Conservation (phyloP, 148 eudicot genomes). For the Camellia japonica region DNA sequence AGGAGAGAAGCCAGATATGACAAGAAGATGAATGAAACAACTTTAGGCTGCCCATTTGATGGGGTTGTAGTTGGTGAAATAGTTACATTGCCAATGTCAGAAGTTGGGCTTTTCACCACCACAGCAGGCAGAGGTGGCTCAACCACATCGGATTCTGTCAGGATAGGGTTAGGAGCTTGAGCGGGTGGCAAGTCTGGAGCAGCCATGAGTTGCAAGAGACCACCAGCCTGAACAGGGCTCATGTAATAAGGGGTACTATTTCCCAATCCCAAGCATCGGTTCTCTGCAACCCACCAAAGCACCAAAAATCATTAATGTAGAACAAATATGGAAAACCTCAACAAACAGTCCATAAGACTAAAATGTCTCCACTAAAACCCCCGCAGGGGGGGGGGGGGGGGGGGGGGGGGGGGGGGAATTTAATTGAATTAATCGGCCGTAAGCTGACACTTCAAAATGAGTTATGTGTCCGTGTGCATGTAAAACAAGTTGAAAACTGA, state of each 20-base stretch:
- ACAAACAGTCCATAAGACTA: background rate
- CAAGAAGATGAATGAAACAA: conserved; percentile 22
- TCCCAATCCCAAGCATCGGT: conserved; percentile 48
- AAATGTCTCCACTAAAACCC: background rate
- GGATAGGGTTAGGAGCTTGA: conserved; percentile 63
- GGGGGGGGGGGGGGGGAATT: too few relatives aligned
- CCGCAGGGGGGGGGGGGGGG: too few relatives aligned
- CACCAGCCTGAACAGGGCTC: conserved; percentile 53
- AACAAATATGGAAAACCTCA: background rate
- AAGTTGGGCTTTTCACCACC: conserved; percentile 16
- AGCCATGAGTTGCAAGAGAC: conserved; percentile 35
- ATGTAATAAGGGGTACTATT: conserved; percentile 43
- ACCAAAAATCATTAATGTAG: background rate
- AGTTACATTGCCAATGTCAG: conserved; percentile 4
- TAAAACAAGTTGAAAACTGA: too few relatives aligned
- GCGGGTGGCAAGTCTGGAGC: conserved; percentile 50
- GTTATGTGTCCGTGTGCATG: too few relatives aligned
- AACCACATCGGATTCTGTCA: conserved; percentile 48
- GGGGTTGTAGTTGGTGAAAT: conserved; percentile 22
- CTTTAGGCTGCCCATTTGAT: conserved; percentile 30
- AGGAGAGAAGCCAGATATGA: conserved; percentile 23
- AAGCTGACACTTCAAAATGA: too few relatives aligned
- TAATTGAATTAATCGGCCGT: too few relatives aligned
- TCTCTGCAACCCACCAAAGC: conserved; percentile 46
- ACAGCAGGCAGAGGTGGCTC: conserved; percentile 69